These are phyloP conservation scores for Saturnispora bothae DNA, from an alignment of 805 yeast species.

Conservation along the genomic window DNA sequence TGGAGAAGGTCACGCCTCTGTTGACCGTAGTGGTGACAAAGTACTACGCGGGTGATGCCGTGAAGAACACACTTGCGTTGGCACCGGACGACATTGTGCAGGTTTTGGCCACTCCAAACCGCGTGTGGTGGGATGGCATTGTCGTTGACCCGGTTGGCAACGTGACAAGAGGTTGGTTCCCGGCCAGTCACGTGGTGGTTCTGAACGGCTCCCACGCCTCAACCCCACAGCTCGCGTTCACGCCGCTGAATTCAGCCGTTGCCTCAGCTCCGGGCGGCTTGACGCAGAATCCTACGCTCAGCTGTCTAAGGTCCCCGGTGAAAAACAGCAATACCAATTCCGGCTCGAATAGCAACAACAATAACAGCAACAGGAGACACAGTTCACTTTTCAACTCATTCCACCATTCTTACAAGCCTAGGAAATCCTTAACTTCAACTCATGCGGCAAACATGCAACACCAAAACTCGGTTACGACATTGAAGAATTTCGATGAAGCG, in stretches of 20 bases:
- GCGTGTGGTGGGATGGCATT: slow-evolving; percentile 89
- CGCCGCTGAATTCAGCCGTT: background rate
- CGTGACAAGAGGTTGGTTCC: slow-evolving; percentile 75
- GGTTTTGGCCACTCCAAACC: slow-evolving; percentile 50
- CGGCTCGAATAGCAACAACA: background rate
- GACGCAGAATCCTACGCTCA: background rate
- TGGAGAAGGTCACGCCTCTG: slow-evolving; percentile 7
- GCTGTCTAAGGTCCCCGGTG: background rate
- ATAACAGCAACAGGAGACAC: background rate
- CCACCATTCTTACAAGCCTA: background rate
- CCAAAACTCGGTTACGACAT: too few relatives aligned
- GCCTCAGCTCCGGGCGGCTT: background rate
- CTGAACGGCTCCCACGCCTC: slow-evolving; percentile 5
- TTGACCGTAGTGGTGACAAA: slow-evolving; percentile 45
- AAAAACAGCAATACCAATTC: background rate
- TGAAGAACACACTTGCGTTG: slow-evolving; percentile 40
- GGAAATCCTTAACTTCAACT: background rate
- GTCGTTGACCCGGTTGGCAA: slow-evolving; percentile 29
- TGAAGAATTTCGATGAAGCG: too few relatives aligned
- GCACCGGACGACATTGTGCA: slow-evolving; percentile 59
- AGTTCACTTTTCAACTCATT: background rate
- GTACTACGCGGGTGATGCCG: slow-evolving; percentile 42
- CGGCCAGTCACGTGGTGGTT: slow-evolving; percentile 29
- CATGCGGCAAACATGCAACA: background rate
- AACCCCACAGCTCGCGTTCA: background rate